These are phyloP conservation scores for Chaetomium sp. DNA, from an alignment of 2,329 filamentous ascomycete species.

Conservation along the genomic window DNA sequence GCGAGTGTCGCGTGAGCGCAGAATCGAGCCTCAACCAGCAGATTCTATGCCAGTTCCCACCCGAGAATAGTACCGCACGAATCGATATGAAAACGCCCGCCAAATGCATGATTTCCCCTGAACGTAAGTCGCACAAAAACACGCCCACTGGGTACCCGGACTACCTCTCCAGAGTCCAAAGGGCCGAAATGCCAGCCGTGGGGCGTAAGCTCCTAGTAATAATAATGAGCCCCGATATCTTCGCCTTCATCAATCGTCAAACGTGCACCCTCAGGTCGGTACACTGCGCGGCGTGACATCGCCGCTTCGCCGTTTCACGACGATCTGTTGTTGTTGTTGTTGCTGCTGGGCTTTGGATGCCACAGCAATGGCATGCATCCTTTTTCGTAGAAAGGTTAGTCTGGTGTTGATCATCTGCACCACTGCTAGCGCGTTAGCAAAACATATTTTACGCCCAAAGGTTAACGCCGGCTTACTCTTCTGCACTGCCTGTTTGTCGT, in stretches of 20 bases:
- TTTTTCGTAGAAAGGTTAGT: constrained; percentile 59
- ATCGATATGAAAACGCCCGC: constrained; percentile 9
- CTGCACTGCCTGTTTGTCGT: constrained; percentile 72
- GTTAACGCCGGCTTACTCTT: constrained; percentile 60
- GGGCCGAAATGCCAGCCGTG: constrained; percentile 24
- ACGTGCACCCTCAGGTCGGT: constrained; percentile 36
- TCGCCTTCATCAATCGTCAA: constrained; percentile 28
- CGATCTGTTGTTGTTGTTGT: constrained; percentile 40
- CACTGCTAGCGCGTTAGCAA: constrained; percentile 48
- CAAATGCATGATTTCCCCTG: constrained; percentile 15
- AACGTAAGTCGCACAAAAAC: constrained; percentile 14
- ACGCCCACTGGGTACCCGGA: background rate
- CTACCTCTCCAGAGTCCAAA: background rate
- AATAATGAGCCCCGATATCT: constrained; percentile 22
- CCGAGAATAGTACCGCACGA: background rate
- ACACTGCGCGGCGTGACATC: constrained; percentile 59
- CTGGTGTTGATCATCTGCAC: constrained; percentile 64
- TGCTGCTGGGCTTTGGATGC: constrained; percentile 54
- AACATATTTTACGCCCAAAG: background rate
- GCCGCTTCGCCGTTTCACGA: constrained; percentile 55
- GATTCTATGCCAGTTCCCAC: background rate
- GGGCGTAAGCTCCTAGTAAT: constrained; percentile 23
- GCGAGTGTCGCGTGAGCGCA: background rate
- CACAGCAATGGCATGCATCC: constrained; percentile 62
- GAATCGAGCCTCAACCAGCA: background rate